Percentiles rank a stretch among this genome's conserved stretches.
Conservation (phyloP, 768 basidiomycete genomes). For the Tricholoma bakamatsutake region DNA sequence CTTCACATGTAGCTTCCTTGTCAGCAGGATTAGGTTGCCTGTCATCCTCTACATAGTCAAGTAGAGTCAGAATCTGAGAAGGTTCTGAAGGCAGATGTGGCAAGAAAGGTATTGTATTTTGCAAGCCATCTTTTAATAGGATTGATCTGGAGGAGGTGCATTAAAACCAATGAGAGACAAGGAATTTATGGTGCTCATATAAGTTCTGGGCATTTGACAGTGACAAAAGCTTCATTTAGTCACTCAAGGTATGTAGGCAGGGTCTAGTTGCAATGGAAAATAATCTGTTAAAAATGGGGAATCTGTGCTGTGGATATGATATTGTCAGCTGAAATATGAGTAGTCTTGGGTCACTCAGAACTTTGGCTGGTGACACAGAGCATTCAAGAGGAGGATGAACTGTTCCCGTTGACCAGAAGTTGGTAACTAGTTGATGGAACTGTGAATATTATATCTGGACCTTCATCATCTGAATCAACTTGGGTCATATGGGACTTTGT, state of each 20-base stretch:
- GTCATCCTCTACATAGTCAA: too few relatives aligned
- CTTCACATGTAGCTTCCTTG: too few relatives aligned
- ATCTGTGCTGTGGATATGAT: not conserved
- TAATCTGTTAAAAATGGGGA: not conserved
- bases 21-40: too few relatives aligned
- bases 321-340: not conserved
- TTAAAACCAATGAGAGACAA: not conserved
- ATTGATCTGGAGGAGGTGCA: not conserved
- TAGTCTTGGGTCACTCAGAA: not conserved
- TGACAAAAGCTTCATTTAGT: not conserved
- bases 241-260: not conserved
- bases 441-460: not conserved
- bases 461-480: not conserved
- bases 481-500: not conserved
- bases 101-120: not conserved
- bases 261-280: not conserved
- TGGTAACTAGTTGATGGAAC: not conserved
- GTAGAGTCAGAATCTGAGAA: too few relatives aligned
- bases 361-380: not conserved
- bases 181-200: not conserved
- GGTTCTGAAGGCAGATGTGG: too few relatives aligned
- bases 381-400: not conserved
- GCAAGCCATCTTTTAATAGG: constrained; percentile 2
- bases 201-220: not conserved
- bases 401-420: not conserved